phyloP scores from a whole-genome alignment of 306 rosid genomes.

The Rosa chinensis region DNA sequence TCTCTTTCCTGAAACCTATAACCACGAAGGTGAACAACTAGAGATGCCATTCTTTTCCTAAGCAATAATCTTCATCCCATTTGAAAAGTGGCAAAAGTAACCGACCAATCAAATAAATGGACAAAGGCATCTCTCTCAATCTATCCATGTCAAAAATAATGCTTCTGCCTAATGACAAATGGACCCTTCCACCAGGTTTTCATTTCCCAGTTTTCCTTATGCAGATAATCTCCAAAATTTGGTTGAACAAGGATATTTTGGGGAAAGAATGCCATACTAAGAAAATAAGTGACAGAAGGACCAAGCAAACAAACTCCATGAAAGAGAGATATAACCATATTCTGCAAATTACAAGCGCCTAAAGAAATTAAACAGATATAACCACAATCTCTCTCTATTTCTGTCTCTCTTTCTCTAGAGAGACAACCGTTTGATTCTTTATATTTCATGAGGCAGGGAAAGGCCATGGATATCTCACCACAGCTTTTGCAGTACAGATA shows the following conservation, averaged over 20 bases:
- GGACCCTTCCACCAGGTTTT: slow-evolving; percentile 30
- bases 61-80: slow-evolving; percentile 32
- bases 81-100: slow-evolving; percentile 34
- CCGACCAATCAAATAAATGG: slow-evolving; percentile 54
- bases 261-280: slow-evolving; percentile 13
- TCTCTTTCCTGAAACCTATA: slow-evolving; percentile 30
- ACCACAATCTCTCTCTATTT: slow-evolving; percentile 30
- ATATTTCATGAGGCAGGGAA: not conserved
- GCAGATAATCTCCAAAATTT: not conserved
- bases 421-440: slow-evolving; percentile 5
- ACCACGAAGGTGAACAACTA: slow-evolving; percentile 36
- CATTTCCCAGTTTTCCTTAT: not conserved
- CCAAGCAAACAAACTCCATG: slow-evolving; percentile 33
- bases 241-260: slow-evolving; percentile 34
- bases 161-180: slow-evolving; percentile 41
- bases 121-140: slow-evolving; percentile 51
- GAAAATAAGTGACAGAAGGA: slow-evolving; percentile 37
- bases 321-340: slow-evolving; percentile 31
- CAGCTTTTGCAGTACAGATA: slow-evolving; percentile 61
- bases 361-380: slow-evolving; percentile 5
- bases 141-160: slow-evolving; percentile 22
- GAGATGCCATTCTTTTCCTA: slow-evolving; percentile 49
- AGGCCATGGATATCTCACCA: slow-evolving; percentile 39
- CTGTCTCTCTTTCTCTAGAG: slow-evolving; percentile 25
- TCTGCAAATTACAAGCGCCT: slow-evolving; percentile 15